Conservation (phyloP, 805 yeast genomes). For the Saturnispora gosingensis region DNA sequence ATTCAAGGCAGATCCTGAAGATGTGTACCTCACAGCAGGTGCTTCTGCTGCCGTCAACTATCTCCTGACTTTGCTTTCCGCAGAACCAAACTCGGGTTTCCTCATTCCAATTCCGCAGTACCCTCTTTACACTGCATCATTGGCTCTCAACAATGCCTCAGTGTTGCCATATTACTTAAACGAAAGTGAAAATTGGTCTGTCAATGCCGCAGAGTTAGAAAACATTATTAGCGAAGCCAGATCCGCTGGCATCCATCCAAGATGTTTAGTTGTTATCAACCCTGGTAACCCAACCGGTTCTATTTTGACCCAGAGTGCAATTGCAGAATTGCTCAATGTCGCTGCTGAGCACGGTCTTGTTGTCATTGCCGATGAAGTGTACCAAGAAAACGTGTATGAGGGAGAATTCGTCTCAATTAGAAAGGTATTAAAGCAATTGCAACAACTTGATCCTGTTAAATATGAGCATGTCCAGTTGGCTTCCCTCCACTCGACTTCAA, state of each 20-base stretch:
- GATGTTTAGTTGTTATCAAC: conserved; percentile 84
- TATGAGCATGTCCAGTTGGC: conserved; percentile 78
- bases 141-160: conserved; percentile 72
- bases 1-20: conserved; percentile 51
- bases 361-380: conserved; percentile 94
- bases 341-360: conserved; percentile 83
- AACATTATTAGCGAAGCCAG: conserved; percentile 39
- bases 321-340: conserved; percentile 60
- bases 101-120: conserved; percentile 97
- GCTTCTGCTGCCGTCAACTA: conserved; percentile 92
- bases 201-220: conserved; percentile 59
- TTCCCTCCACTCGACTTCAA: conserved; percentile 93
- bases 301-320: conserved; percentile 53
- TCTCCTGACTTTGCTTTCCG: conserved; percentile 59
- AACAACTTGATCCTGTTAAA: conserved; percentile 35
- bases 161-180: conserved; percentile 82
- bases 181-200: conserved; percentile 78
- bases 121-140: conserved; percentile 92
- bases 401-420: conserved; percentile 82
- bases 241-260: conserved; percentile 49
- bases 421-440: conserved; percentile 61
- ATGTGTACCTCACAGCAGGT: conserved; percentile 82
- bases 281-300: conserved; percentile 99
- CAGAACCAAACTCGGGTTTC: conserved; percentile 64
- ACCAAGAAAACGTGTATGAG: conserved; percentile 82